A percentile compares a stretch with the other conserved stretches of the same genome.
Evolutionary conservation across 257 asterid genomes (phyloP).

Genomic region (Apocynum venetum): DNA sequence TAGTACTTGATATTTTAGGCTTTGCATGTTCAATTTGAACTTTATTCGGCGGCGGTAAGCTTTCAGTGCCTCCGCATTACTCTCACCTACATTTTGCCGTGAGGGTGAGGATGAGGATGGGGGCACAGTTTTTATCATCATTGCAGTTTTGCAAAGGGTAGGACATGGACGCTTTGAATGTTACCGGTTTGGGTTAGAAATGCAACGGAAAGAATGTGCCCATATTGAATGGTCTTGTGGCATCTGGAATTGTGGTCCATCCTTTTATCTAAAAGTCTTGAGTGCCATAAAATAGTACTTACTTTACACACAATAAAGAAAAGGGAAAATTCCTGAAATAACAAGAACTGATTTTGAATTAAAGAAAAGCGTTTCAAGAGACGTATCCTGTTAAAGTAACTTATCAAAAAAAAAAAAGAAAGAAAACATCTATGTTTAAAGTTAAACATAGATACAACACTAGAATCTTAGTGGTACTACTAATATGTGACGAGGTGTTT

Average conservation of each 20-base stretch:
- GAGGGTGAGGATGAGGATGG: background rate
- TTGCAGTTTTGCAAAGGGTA: background rate
- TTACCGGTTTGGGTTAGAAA: constrained; percentile 10
- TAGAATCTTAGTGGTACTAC: no score
- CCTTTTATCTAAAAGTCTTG: background rate
- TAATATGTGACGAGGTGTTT: no score
- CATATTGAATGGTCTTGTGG: constrained; percentile 24
- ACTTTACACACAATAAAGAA: background rate
- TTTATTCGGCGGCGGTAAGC: background rate
- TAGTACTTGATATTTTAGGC: background rate
- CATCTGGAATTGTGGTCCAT: constrained; percentile 20
- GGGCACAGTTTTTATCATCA: background rate
- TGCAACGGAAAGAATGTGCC: constrained; percentile 25
- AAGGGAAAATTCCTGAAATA: background rate
- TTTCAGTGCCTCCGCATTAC: constrained; percentile 5
- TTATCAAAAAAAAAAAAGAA: no score
- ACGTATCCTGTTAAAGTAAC: no score
- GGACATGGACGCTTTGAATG: constrained; percentile 10
- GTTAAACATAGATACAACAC: no score
- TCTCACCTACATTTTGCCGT: background rate
- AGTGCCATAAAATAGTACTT: no score
- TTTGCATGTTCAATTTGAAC: background rate
- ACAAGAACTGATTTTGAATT: background rate
- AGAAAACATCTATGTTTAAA: no score
- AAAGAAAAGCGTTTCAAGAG: background rate